Base-by-base conservation (phyloP, 2,329 filamentous ascomycete species). In the Cadophora luteo-olivacea region DNA sequence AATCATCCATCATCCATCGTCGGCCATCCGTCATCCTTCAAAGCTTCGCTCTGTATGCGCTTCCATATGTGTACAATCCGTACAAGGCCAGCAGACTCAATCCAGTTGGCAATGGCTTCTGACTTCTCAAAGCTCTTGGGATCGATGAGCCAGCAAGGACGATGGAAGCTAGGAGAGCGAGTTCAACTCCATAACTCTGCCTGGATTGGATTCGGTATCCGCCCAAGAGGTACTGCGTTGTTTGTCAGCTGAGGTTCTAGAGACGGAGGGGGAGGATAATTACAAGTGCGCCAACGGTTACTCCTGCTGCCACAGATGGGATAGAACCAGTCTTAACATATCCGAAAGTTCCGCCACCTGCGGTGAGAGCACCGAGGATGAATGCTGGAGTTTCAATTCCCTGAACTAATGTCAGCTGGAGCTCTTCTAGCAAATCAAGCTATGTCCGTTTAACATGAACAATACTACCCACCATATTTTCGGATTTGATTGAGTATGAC, bases 91-190 rank as follows among this genome's bases (percentile, higher is more conserved):
- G 78, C 60, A 94, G 77, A 77, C 92, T 95, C 77, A 99, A 82
- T 12, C 90, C 88, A 66, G 92, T 85, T 0, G 96, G 95, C 64
- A 99, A 87, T 0, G 93, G 92, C 86, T 98, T 99, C 75, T 86
- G 85, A 52, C 90, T 87, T 79, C 89, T 92, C 77, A 99, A 89
- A 4, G 94, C 96, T 64, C 96, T 87, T 14, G 96, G 96, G 69
- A 98, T 90, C 1, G 92, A 91, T 52, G 92, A 92, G 24, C 93
- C 94, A 52, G 86, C 95, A 45, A 99, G 86, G 32, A 98, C 82
- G n/a, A 93, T 76, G 0, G 93, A 97, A 4, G 96, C 96, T 54
- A 97, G 84, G 11, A 99, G 86, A n/a, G 91, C 92, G 54, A 97
- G 84, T 81, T 98, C 96, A 74, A 97, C 82, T 71, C 95, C 96